These are phyloP conservation scores for Paramyrothecium roridum DNA, from an alignment of 2,329 filamentous ascomycete species.

Conservation along the genomic window DNA sequence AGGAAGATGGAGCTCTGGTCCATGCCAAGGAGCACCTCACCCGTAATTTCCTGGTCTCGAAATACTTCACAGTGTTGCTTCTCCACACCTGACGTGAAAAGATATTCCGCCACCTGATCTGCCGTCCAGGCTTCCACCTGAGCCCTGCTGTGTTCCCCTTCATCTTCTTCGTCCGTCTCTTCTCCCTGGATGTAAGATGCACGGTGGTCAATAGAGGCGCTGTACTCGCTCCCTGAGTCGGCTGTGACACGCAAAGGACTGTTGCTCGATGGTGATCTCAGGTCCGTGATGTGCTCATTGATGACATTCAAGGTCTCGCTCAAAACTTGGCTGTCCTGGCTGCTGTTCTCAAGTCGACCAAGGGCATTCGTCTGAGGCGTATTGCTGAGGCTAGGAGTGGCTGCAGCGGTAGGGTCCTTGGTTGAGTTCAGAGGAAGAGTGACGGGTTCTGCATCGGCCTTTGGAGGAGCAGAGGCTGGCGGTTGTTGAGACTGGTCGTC, in stretches of 20 bases:
- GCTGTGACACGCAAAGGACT: constrained; percentile 48
- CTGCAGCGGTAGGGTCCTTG: constrained; percentile 25
- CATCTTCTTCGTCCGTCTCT: constrained; percentile 94
- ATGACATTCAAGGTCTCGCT: constrained; percentile 95
- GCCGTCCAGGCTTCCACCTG: constrained; percentile 81
- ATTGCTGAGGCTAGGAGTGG: constrained; percentile 22
- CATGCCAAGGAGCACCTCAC: constrained; percentile 90
- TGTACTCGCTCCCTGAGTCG: constrained; percentile 89
- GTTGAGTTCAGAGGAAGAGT: constrained; percentile 42
- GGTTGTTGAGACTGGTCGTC: background rate
- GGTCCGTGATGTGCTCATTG: constrained; percentile 92
- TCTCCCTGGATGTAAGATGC: constrained; percentile 91
- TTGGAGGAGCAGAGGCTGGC: constrained; percentile 5
- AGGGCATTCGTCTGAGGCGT: constrained; percentile 21
- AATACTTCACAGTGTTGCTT: constrained; percentile 91
- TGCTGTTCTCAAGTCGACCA: constrained; percentile 36
- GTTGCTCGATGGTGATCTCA: constrained; percentile 55
- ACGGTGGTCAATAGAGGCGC: constrained; percentile 70
- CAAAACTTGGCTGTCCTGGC: constrained; percentile 69
- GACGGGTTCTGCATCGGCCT: constrained; percentile 24
- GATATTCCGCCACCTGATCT: constrained; percentile 80
- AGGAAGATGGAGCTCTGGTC: constrained; percentile 93
- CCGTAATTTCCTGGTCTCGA: constrained; percentile 90
- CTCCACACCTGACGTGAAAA: constrained; percentile 83
- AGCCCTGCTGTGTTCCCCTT: constrained; percentile 59